Evolutionary conservation across 176 grass and related monocot genomes (phyloP).

Genomic region (Lolium perenne): DNA sequence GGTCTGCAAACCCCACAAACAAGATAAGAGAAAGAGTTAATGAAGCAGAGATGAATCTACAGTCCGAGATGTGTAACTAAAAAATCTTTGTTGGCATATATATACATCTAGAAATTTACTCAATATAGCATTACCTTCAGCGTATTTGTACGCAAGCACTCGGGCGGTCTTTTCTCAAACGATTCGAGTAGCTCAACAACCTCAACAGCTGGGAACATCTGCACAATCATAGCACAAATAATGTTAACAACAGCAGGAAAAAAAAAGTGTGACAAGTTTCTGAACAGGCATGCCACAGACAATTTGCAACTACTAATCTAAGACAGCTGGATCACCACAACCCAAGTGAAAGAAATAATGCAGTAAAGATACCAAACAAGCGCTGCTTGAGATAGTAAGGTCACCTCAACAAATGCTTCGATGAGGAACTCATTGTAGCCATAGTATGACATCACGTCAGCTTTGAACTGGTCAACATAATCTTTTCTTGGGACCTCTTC

Average conservation of each 20-base stretch:
- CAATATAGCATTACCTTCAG: conserved; percentile 70
- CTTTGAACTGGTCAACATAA: conserved; percentile 85
- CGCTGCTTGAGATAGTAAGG: conserved; percentile 37
- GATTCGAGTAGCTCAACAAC: conserved; percentile 89
- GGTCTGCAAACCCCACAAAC: conserved; percentile 53
- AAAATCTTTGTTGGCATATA: conserved; percentile 17
- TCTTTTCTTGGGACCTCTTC: conserved; percentile 78
- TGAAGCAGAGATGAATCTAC: neutral
- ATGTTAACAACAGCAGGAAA: neutral
- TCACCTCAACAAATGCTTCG: conserved; percentile 83
- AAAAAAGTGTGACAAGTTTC: neutral
- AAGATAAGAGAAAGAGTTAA: conserved; percentile 15
- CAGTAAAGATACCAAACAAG: conserved; percentile 16
- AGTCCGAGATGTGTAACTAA: neutral
- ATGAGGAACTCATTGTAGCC: conserved; percentile 95
- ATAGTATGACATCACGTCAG: conserved; percentile 90
- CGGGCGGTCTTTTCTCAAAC: conserved; percentile 94
- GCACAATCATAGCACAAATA: conserved; percentile 3
- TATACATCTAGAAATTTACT: neutral
- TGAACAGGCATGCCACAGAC: conserved; percentile 8
- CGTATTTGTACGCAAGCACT: conserved; percentile 89
- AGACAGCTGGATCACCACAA: conserved; percentile 5
- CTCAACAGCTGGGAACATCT: conserved; percentile 95
- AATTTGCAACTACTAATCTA: conserved; percentile 15
- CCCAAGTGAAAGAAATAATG: neutral